Percentiles rank a stretch among this genome's conserved stretches.
Evolutionary conservation across 768 basidiomycete species (phyloP).

Genomic region (Chiua virens): DNA sequence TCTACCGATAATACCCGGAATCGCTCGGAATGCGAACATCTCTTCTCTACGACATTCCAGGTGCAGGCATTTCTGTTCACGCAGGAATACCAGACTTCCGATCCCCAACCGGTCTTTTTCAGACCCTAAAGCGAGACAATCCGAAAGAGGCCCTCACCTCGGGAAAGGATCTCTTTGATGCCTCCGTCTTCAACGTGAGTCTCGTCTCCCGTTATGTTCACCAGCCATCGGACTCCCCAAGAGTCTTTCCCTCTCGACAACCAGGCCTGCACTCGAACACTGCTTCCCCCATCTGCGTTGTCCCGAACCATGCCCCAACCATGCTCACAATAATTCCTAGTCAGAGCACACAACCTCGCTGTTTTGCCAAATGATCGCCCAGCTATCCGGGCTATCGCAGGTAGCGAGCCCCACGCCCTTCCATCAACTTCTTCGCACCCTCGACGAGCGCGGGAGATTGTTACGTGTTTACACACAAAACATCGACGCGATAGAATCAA

Average conservation of each 20-base stretch:
- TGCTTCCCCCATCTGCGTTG: neutral
- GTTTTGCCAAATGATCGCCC: slow-evolving; percentile 90
- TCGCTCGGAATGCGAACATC: slow-evolving; percentile 1
- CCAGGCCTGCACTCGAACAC: neutral
- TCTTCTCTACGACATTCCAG: slow-evolving; percentile 36
- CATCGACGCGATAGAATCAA: slow-evolving; percentile 85
- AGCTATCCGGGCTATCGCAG: slow-evolving; percentile 69
- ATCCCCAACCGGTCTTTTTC: slow-evolving; percentile 78
- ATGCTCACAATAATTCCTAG: slow-evolving; percentile 39
- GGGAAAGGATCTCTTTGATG: slow-evolving; percentile 89
- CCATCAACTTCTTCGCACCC: slow-evolving; percentile 68
- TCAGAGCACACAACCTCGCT: slow-evolving; percentile 72
- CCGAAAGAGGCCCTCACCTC: slow-evolving; percentile 68
- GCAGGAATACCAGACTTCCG: slow-evolving; percentile 92
- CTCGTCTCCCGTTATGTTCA: neutral
- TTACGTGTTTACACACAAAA: slow-evolving; percentile 93
- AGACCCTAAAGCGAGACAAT: slow-evolving; percentile 74
- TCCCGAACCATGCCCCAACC: slow-evolving; percentile 1
- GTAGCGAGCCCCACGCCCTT: slow-evolving; percentile 79
- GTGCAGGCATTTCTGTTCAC: slow-evolving; percentile 85
- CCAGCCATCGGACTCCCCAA: slow-evolving; percentile 1
- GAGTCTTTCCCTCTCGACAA: neutral
- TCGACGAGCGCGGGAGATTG: slow-evolving; percentile 75
- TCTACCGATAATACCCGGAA: slow-evolving; percentile 12
- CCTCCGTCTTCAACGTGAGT: slow-evolving; percentile 82